Evolutionary conservation across 2,329 filamentous ascomycete species (phyloP).

Genomic region (Phialophora chinensis): DNA sequence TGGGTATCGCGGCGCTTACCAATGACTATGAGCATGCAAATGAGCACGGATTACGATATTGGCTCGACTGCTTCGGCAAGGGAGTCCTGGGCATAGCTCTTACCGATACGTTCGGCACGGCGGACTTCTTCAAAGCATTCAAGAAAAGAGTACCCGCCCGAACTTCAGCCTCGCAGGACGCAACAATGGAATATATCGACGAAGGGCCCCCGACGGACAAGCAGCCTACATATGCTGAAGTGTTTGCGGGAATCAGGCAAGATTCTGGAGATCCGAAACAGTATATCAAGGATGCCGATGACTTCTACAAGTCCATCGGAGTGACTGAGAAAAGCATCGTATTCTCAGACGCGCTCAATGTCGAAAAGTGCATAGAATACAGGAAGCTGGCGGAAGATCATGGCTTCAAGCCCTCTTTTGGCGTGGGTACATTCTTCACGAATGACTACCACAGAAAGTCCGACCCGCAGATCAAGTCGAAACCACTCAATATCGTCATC

Average conservation of each 20-base stretch:
- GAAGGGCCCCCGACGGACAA: constrained; percentile 42
- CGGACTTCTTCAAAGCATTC: constrained; percentile 85
- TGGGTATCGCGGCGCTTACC: constrained; percentile 93
- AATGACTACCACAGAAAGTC: constrained; percentile 83
- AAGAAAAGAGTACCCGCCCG: constrained; percentile 65
- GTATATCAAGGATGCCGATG: constrained; percentile 77
- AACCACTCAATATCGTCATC: constrained; percentile 95
- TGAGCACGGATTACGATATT: constrained; percentile 81
- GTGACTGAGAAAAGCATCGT: constrained; percentile 87
- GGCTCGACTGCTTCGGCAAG: constrained; percentile 89
- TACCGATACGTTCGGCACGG: constrained; percentile 95
- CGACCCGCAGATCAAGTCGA: constrained; percentile 76
- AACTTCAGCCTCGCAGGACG: constrained; percentile 49
- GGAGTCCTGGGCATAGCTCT: constrained; percentile 84
- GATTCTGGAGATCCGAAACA: constrained; percentile 85
- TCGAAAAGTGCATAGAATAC: constrained; percentile 89
- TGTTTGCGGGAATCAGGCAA: constrained; percentile 84
- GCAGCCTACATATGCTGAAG: constrained; percentile 73
- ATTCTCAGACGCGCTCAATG: constrained; percentile 93
- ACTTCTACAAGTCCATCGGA: constrained; percentile 77
- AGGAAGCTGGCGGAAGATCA: constrained; percentile 79
- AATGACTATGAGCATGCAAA: constrained; percentile 84
- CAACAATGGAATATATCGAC: constrained; percentile 49
- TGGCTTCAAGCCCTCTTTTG: constrained; percentile 86
- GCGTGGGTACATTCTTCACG: constrained; percentile 92